phyloP scores from a whole-genome alignment of 2,329 filamentous ascomycete species.

The Leptographium lundbergii region DNA sequence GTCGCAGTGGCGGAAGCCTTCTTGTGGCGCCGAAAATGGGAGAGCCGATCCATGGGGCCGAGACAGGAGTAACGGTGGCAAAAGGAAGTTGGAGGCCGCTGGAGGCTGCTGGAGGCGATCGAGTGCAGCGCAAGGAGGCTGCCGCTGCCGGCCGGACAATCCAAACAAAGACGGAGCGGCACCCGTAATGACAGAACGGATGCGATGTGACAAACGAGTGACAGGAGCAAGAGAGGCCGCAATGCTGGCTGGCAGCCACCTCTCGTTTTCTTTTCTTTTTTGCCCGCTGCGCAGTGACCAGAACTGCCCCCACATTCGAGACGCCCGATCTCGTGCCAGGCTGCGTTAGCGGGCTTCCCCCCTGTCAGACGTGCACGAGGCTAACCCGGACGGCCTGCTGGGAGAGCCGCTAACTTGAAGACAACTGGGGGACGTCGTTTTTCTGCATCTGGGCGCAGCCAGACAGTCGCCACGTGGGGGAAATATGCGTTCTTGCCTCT shows the following conservation, averaged over 20 bases:
- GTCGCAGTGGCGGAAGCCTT: constrained; percentile 10
- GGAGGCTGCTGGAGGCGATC: too few species aligned
- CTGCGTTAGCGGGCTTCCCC: background rate
- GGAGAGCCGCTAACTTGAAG: background rate
- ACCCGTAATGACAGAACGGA: background rate
- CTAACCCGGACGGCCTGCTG: background rate
- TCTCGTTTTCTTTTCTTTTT: background rate
- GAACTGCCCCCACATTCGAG: background rate
- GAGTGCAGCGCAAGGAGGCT: background rate
- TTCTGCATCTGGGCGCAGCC: background rate
- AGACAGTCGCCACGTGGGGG: background rate
- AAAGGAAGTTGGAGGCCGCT: background rate
- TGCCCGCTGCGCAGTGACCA: background rate
- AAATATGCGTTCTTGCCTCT: background rate
- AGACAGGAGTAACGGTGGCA: background rate
- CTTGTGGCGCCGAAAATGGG: constrained; percentile 19
- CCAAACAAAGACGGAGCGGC: background rate
- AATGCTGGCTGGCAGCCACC: background rate
- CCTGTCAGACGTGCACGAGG: background rate
- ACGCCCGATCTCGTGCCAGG: background rate
- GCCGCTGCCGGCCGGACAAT: background rate
- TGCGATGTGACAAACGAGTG: background rate
- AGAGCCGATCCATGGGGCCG: constrained; percentile 14
- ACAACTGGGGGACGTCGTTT: background rate
- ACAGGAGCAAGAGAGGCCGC: background rate